These are phyloP conservation scores for Penicillium nordicum DNA, from an alignment of 2,329 filamentous ascomycete species.

Conservation along the genomic window DNA sequence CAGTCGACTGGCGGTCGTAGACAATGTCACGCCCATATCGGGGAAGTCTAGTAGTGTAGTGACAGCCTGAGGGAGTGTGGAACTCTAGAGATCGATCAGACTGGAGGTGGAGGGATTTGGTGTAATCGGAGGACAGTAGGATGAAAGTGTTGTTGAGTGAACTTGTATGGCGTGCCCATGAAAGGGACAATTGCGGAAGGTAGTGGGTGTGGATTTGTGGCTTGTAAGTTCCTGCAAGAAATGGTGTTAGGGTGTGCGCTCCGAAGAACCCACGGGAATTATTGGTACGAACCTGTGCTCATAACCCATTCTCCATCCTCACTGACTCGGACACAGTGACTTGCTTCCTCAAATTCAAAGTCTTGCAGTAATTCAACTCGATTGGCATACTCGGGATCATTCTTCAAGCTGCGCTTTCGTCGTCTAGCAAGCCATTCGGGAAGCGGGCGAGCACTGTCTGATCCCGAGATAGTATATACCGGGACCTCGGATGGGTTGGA, in stretches of 20 bases:
- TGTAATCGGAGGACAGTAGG: slow-evolving; percentile 84
- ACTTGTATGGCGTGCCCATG: slow-evolving; percentile 86
- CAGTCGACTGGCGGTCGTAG: slow-evolving; percentile 77
- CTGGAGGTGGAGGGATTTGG: slow-evolving; percentile 91
- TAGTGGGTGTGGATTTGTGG: slow-evolving; percentile 95
- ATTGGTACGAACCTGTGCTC: slow-evolving; percentile 67
- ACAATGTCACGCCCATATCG: slow-evolving; percentile 86
- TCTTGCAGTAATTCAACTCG: slow-evolving; percentile 93
- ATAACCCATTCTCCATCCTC: slow-evolving; percentile 97
- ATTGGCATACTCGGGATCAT: slow-evolving; percentile 88
- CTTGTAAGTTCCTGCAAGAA: slow-evolving; percentile 58
- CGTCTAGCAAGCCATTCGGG: slow-evolving; percentile 93
- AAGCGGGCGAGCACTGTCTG: slow-evolving; percentile 78
- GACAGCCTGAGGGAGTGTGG: slow-evolving; percentile 81
- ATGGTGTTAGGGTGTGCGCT: slow-evolving; percentile 16
- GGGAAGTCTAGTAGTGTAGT: slow-evolving; percentile 85
- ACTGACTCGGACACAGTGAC: slow-evolving; percentile 80
- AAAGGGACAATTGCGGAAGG: slow-evolving; percentile 87
- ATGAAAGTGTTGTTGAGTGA: slow-evolving; percentile 88
- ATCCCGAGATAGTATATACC: slow-evolving; percentile 93
- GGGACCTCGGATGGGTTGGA: slow-evolving; percentile 72
- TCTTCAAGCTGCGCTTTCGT: slow-evolving; percentile 85
- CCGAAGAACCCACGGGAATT: background rate
- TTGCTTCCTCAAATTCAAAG: slow-evolving; percentile 96
- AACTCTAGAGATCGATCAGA: slow-evolving; percentile 89